phyloP scores from a whole-genome alignment of 176 grass and related monocot species.

The Bonia amplexicaulis region DNA sequence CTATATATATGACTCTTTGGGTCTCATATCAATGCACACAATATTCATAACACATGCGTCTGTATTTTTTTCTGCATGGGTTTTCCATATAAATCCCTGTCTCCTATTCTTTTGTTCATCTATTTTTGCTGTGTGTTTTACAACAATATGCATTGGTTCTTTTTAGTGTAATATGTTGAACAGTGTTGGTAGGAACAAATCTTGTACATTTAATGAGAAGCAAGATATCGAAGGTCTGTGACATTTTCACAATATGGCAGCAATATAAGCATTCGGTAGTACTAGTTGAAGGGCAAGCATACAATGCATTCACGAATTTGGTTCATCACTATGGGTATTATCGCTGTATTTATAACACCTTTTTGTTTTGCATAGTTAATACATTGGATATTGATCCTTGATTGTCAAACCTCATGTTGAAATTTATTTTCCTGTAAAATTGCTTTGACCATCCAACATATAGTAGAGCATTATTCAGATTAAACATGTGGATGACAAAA shows the following conservation, averaged over 20 bases:
- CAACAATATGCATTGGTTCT: not conserved
- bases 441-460: not conserved
- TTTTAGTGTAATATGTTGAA: not conserved
- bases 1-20: no score
- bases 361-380: not conserved
- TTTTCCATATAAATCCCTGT: no score
- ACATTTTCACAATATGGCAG: not conserved
- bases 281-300: not conserved
- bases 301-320: not conserved
- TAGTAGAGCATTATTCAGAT: not conserved
- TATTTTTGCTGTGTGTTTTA: no score
- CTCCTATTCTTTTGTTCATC: no score
- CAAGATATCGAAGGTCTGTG: not conserved
- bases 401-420: not conserved
- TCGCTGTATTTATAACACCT: not conserved
- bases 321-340: not conserved
- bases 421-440: not conserved
- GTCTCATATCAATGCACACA: no score
- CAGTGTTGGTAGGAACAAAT: not conserved
- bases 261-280: not conserved
- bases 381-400: not conserved
- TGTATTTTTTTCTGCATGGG: no score
- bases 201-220: not conserved
- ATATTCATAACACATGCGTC: no score
- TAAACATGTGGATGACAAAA: not conserved